Percentiles rank a stretch among this genome's conserved stretches.
These are phyloP conservation scores for Boletellus dicymbophilus DNA, from an alignment of 1,284 basidiomycete species.

Conservation along the genomic window DNA sequence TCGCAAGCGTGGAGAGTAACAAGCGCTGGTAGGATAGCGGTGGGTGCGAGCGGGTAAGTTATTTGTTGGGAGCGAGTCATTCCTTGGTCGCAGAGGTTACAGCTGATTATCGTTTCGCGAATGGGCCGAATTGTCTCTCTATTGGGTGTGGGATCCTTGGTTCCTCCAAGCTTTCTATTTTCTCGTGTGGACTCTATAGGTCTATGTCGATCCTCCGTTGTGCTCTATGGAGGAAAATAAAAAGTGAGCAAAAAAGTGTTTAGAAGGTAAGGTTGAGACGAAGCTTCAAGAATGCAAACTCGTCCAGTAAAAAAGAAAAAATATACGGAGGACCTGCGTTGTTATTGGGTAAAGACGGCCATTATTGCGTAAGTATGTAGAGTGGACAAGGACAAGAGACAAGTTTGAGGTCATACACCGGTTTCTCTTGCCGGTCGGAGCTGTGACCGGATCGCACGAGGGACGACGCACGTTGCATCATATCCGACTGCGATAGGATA, in stretches of 20 bases:
- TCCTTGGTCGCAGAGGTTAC: slow-evolving; percentile 6
- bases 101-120: background rate
- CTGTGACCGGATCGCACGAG: too few species aligned
- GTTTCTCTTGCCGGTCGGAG: slow-evolving; percentile 23
- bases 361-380: too few species aligned
- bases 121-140: background rate
- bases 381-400: background rate
- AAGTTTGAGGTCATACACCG: slow-evolving; percentile 16
- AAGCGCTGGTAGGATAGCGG: slow-evolving; percentile 50
- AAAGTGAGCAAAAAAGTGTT: background rate
- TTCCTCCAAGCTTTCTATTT: slow-evolving; percentile 22
- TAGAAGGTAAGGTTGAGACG: too few species aligned
- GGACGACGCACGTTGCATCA: too few species aligned
- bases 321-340: slow-evolving; percentile 21
- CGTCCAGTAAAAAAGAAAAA: slow-evolving; percentile 5
- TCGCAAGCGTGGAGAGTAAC: slow-evolving; percentile 37
- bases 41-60: slow-evolving; percentile 36
- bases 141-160: background rate
- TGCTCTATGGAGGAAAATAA: slow-evolving; percentile 3
- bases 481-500: too few species aligned
- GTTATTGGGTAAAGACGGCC: slow-evolving; percentile 37
- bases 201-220: slow-evolving; percentile 12
- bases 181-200: slow-evolving; percentile 23
- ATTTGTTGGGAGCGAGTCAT: slow-evolving; percentile 15
- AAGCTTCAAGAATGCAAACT: too few species aligned